Base-by-base conservation (phyloP, 768 basidiomycete species). In the Rhodocollybia butyracea region DNA sequence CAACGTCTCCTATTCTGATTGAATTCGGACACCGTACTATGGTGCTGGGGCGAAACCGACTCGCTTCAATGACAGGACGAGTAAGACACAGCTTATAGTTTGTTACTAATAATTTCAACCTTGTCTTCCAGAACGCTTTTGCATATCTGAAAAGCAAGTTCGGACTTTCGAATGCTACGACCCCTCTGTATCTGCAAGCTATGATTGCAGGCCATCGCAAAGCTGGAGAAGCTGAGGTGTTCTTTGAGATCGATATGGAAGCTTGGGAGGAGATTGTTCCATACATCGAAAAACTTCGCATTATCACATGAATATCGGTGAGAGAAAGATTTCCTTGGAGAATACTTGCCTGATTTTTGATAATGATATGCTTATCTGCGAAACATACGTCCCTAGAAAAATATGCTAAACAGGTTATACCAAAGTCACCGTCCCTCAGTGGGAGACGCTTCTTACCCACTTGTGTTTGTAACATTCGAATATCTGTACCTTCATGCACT, bases 141-240 rank as follows among this genome's bases (percentile, higher is more conserved):
- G 31, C 70, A 46, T 72, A 73, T 46, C 57, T 73, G 61, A 71
- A 70, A 59, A 68, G 68, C 61, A 71, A 72, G 58, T 71, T 73
- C 55, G 70, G 69, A 27, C 57, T 73, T 47, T 52, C 71, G 54
- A 69, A 70, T 57, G 57, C 67, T 31, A 63, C 68, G 13, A 54
- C 63, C 5, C 60, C 69, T 47, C 42, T 70, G 29, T 67, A 65
- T 48, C 40, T 72, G 38, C 61, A 70, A 51, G 61, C 51, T 67
- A 67, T 57, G 55, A 52, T 68, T 29, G 64, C 61, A 11, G 65
- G 61, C 26, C 24, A 29, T 38, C 36, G 22, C 36, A 51, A 19
- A 38, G 48, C 32, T 34, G 27, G 8, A 30, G 15, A 29, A n/a
- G 40, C 42, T 24, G 57, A 64, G 5, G 50, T 57, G 31, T 72